A percentile compares a stretch with the other conserved stretches of the same genome.
These are phyloP conservation scores for Colletotrichum higginsianum DNA, from an alignment of 2,329 filamentous ascomycete genomes.

Conservation along the genomic window DNA sequence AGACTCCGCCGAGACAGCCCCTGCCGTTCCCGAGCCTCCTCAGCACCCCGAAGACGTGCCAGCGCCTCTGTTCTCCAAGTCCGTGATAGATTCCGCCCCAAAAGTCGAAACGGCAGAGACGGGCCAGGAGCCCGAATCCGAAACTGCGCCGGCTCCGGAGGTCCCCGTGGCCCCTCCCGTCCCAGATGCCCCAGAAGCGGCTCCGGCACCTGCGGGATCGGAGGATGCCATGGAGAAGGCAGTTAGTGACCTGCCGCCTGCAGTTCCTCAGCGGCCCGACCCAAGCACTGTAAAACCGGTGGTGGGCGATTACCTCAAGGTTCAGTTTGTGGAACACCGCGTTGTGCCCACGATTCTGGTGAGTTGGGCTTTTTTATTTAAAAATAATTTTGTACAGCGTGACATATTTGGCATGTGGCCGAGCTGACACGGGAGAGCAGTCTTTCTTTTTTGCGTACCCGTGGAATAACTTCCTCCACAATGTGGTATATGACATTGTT, in stretches of 20 bases:
- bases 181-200: slow-evolving; percentile 34
- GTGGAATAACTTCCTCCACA: slow-evolving; percentile 99
- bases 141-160: slow-evolving; percentile 46
- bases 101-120: slow-evolving; percentile 11
- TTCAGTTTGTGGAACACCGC: slow-evolving; percentile 93
- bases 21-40: slow-evolving; percentile 48
- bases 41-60: slow-evolving; percentile 78
- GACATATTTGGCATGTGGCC: not conserved
- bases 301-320: slow-evolving; percentile 94
- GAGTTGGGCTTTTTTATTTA: slow-evolving; percentile 54
- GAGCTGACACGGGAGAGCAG: slow-evolving; percentile 58
- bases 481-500: slow-evolving; percentile 98
- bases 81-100: slow-evolving; percentile 16
- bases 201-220: slow-evolving; percentile 14
- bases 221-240: slow-evolving; percentile 31
- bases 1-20: slow-evolving; percentile 24
- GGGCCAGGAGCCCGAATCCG: slow-evolving; percentile 37
- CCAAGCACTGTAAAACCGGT: slow-evolving; percentile 71
- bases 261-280: slow-evolving; percentile 40
- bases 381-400: not conserved
- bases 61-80: slow-evolving; percentile 73
- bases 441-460: slow-evolving; percentile 99
- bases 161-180: slow-evolving; percentile 15
- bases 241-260: slow-evolving; percentile 24
- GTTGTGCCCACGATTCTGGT: slow-evolving; percentile 97